phyloP scores from a whole-genome alignment of 2,329 filamentous ascomycete species.

The Colletotrichum karsti region DNA sequence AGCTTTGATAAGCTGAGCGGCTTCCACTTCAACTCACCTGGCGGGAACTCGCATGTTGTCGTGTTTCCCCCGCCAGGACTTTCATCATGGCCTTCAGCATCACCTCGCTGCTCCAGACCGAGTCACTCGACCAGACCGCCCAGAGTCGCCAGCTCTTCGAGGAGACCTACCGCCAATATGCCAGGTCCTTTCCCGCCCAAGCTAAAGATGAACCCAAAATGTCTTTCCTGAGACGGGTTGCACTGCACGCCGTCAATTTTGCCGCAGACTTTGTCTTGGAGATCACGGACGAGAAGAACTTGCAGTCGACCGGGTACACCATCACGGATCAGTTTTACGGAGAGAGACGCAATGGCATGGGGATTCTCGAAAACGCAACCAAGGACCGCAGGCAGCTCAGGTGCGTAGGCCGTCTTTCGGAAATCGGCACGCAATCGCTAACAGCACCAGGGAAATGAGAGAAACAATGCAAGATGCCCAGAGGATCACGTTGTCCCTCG shows the following conservation, averaged over 20 bases:
- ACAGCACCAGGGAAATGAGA: constrained; percentile 2
- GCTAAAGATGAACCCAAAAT: constrained; percentile 1
- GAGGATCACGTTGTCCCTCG: neutral
- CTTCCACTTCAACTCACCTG: neutral
- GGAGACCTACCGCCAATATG: neutral
- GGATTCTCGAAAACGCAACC: constrained; percentile 18
- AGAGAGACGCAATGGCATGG: constrained; percentile 10
- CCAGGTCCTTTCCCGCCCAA: neutral
- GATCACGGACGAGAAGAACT: constrained; percentile 3
- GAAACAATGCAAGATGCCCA: neutral
- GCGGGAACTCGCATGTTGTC: neutral
- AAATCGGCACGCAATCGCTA: neutral
- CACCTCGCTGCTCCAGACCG: constrained; percentile 12
- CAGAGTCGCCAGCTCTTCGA: constrained; percentile 5
- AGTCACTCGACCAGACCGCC: neutral
- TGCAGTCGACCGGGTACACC: constrained; percentile 18
- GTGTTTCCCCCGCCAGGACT: neutral
- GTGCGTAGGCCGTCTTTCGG: neutral
- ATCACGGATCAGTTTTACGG: constrained; percentile 18
- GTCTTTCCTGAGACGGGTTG: neutral
- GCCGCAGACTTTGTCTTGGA: neutral
- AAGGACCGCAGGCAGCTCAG: constrained; percentile 15
- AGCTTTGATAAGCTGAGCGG: constrained; percentile 2
- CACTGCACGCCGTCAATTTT: constrained; percentile 8
- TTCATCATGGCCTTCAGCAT: constrained; percentile 4